Evolutionary conservation across 306 rosid species (phyloP).

Genomic region (Lupinus albus): DNA sequence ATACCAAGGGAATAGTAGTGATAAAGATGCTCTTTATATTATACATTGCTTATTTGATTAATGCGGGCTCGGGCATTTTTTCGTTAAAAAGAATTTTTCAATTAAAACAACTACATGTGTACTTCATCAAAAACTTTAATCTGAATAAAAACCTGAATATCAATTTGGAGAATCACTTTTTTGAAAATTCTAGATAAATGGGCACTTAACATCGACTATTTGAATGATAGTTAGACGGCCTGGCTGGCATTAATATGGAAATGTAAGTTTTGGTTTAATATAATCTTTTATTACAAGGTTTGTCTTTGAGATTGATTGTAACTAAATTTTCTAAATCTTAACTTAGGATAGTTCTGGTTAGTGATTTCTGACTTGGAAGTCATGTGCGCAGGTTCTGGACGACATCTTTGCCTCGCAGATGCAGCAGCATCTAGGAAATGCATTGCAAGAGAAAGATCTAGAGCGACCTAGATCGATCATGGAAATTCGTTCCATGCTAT

Average conservation of each 20-base stretch:
- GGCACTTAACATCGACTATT: not conserved
- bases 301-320: not conserved
- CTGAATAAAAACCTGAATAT: too few relatives aligned
- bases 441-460: slow-evolving; percentile 79
- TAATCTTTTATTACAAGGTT: not conserved
- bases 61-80: too few relatives aligned
- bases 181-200: too few relatives aligned
- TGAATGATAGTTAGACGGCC: not conserved
- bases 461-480: slow-evolving; percentile 79
- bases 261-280: not conserved
- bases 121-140: too few relatives aligned
- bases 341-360: not conserved
- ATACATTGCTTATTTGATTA: slow-evolving; percentile 13
- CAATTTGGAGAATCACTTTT: too few relatives aligned
- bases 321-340: not conserved
- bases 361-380: slow-evolving; percentile 17
- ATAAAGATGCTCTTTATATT: not conserved
- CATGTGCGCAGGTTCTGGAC: slow-evolving; percentile 66
- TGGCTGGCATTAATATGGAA: not conserved
- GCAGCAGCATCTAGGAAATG: slow-evolving; percentile 87
- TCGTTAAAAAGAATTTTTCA: too few relatives aligned
- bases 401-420: slow-evolving; percentile 90
- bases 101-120: too few relatives aligned
- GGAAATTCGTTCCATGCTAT: slow-evolving; percentile 93
- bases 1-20: not conserved